A percentile compares a stretch with the other conserved stretches of the same genome.
Evolutionary conservation across 257 asterid genomes (phyloP).

Genomic region (Henckelia pumila): DNA sequence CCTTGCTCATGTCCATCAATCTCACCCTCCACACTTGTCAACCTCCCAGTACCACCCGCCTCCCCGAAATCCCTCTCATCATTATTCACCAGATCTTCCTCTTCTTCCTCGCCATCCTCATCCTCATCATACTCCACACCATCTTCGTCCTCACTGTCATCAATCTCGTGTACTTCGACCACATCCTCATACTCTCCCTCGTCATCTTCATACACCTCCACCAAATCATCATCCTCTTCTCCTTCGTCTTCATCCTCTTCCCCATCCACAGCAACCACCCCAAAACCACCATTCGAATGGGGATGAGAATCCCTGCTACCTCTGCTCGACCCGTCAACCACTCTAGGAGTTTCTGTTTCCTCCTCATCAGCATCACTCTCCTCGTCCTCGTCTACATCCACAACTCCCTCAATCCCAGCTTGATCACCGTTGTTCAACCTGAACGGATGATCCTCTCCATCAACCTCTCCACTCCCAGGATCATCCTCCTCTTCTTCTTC

Average conservation of each 20-base stretch:
- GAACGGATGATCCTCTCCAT: slow-evolving; percentile 57
- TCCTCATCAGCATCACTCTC: slow-evolving; percentile 90
- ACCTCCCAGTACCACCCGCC: slow-evolving; percentile 60
- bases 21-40: slow-evolving; percentile 67
- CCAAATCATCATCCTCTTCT: slow-evolving; percentile 63
- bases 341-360: slow-evolving; percentile 64
- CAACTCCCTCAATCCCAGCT: slow-evolving; percentile 63
- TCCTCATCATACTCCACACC: slow-evolving; percentile 56
- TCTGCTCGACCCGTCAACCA: slow-evolving; percentile 33
- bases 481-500: slow-evolving; percentile 77
- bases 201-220: slow-evolving; percentile 61
- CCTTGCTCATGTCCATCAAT: slow-evolving; percentile 97
- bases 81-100: slow-evolving; percentile 74
- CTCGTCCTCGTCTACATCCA: slow-evolving; percentile 90
- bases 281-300: slow-evolving; percentile 67
- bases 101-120: slow-evolving; percentile 54
- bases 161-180: slow-evolving; percentile 78
- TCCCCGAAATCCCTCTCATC: slow-evolving; percentile 60
- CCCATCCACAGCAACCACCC: slow-evolving; percentile 45
- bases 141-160: slow-evolving; percentile 59
- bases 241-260: slow-evolving; percentile 52
- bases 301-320: slow-evolving; percentile 33
- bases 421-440: slow-evolving; percentile 53
- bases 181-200: slow-evolving; percentile 72
- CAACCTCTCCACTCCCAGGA: slow-evolving; percentile 91